Percentiles rank a stretch among this genome's conserved stretches.
phyloP scores from a whole-genome alignment of 2,329 filamentous ascomycete species.

The Pseudogymnoascus sp. region DNA sequence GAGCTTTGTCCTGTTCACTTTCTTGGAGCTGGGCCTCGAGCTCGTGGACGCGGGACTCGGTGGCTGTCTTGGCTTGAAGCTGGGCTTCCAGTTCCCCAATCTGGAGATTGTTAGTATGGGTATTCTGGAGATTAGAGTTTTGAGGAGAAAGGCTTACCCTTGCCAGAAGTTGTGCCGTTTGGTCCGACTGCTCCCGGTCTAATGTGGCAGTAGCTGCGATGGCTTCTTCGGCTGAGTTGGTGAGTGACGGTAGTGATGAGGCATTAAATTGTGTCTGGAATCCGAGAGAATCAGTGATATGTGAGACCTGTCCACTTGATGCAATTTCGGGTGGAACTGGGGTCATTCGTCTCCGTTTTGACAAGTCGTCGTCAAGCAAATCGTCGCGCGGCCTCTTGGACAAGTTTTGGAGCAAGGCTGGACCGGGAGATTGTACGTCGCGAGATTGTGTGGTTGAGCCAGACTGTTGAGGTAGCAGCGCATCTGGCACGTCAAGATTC shows the following conservation, averaged over 20 bases:
- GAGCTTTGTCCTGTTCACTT: slow-evolving; percentile 27
- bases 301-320: slow-evolving; percentile 5
- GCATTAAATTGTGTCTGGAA: slow-evolving; percentile 4
- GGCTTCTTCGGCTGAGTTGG: slow-evolving; percentile 1
- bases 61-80: slow-evolving; percentile 3
- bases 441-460: slow-evolving; percentile 16
- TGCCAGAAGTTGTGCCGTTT: slow-evolving; percentile 13
- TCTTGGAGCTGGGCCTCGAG: slow-evolving; percentile 28
- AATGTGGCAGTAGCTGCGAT: slow-evolving; percentile 1
- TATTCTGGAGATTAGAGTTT: neutral
- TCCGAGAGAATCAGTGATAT: slow-evolving; percentile 8
- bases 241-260: neutral
- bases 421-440: slow-evolving; percentile 6
- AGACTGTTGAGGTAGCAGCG: slow-evolving; percentile 2
- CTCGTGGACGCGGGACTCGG: slow-evolving; percentile 28
- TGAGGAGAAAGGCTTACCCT: slow-evolving; percentile 22
- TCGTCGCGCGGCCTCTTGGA: slow-evolving; percentile 16
- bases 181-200: slow-evolving; percentile 7
- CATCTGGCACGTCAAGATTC: slow-evolving; percentile 7
- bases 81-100: slow-evolving; percentile 31
- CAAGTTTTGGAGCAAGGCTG: neutral
- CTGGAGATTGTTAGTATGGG: slow-evolving; percentile 20
- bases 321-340: slow-evolving; percentile 7
- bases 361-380: neutral
- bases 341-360: slow-evolving; percentile 11